A percentile compares a stretch with the other conserved stretches of the same genome.
phyloP scores from a whole-genome alignment of 371 early-diverging fungal genomes.

The Mortierella sp. region DNA sequence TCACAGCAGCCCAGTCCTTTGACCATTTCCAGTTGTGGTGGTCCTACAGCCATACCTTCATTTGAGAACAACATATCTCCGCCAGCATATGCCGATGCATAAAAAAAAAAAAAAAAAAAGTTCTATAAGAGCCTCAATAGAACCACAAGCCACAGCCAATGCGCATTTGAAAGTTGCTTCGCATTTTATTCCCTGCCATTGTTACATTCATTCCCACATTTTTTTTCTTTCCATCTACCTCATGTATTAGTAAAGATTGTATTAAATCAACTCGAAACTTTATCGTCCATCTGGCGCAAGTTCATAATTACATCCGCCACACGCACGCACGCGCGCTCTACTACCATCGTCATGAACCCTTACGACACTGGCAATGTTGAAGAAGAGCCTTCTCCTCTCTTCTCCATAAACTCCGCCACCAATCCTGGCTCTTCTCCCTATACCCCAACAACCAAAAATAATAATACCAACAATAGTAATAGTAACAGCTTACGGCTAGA shows the following conservation, averaged over 20 bases:
- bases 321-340: too few relatives aligned
- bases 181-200: too few relatives aligned
- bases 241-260: too few relatives aligned
- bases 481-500: neutral
- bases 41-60: neutral
- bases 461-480: neutral
- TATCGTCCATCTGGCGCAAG: too few relatives aligned
- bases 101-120: neutral
- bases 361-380: neutral
- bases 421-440: neutral
- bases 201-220: too few relatives aligned
- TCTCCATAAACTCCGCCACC: neutral
- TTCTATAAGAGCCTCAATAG: neutral
- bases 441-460: slow-evolving; percentile 6
- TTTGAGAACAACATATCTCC: slow-evolving; percentile 18
- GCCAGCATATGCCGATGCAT: slow-evolving; percentile 42
- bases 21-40: slow-evolving; percentile 17
- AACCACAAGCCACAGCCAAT: slow-evolving; percentile 1
- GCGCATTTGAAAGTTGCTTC: too few relatives aligned
- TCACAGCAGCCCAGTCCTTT: slow-evolving; percentile 37
- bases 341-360: neutral
- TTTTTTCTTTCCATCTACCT: too few relatives aligned
- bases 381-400: slow-evolving; percentile 8
- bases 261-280: too few relatives aligned
- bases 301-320: too few relatives aligned